Evolutionary conservation across 2,329 filamentous ascomycete genomes (phyloP), one percentile per base, ranked within the genome.

Genomic region (Xylariaceae sp.): DNA sequence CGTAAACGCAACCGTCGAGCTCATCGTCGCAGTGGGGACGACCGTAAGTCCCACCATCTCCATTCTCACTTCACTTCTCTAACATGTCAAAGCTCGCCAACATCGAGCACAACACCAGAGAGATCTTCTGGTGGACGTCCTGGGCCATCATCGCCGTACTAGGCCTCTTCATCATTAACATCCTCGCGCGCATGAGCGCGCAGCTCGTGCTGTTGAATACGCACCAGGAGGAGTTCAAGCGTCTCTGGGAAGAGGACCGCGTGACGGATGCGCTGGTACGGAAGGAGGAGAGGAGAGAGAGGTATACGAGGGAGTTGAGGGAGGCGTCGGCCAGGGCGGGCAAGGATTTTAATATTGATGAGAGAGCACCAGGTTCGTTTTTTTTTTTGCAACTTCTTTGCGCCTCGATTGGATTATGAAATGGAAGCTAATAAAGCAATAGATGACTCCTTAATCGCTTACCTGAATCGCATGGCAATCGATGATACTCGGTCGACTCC

Each of bases 231-330:
- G 11, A 47, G 2, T 70, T 68, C 58, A 45, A 60, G 10, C 37
- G n/a, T 11, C 66, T 69, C 65, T 69, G 66, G 68, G 52, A 57
- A 0, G 63, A 69, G n/a, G 67, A 67, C 23, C 62, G 55, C 34
- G 48, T n/a, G 11, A 55, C 52, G 1, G 59, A 66, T 1, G 9
- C 42, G n/a, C 44, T 50, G n/a, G 39, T 53, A 7, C 10, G 58
- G 8, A 48, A 44, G 9, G 56, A 56, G 42, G 59, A 62, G 42
- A 55, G 18, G 30, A 49, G 51, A 18, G 50, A 59, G 37, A 57
- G 44, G 9, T 4, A 55, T 15, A 44, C 45, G 15, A 18, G 42
- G 18, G 59, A 57, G 23, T 17, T 9, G 37, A 45, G 13, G 23
- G 47, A 42, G 10, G 17, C 3, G 10, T 8, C 17, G 4, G 45